Conservation (phyloP, 192 early-diverging fungal genomes). For the Backusella sp. region DNA sequence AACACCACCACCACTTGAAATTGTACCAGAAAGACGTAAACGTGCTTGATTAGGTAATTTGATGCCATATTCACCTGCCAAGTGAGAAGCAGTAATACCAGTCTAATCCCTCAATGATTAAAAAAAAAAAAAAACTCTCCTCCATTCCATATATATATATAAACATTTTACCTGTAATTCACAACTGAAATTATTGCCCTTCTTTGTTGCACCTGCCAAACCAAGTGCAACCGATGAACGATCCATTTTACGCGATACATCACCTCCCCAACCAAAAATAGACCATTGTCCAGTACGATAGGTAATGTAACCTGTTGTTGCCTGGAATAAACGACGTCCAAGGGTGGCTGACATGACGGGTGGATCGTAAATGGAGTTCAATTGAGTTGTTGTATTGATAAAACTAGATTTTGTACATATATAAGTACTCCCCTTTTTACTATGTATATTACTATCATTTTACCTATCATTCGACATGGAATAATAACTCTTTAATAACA, state of each 20-base stretch:
- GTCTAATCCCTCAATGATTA: conserved; percentile 30
- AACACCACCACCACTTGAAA: conserved; percentile 53
- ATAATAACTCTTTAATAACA: conserved; percentile 31
- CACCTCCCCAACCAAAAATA: conserved; percentile 62
- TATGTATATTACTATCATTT: neutral
- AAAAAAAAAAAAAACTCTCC: neutral
- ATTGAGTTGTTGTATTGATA: conserved; percentile 56
- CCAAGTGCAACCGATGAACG: conserved; percentile 55
- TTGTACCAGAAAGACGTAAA: conserved; percentile 41
- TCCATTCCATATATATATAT: neutral
- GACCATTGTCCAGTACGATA: conserved; percentile 75
- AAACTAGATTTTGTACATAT: conserved; percentile 51
- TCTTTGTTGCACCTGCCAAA: conserved; percentile 42
- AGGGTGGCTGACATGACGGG: conserved; percentile 62
- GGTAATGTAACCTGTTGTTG: conserved; percentile 72
- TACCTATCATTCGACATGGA: conserved; percentile 26
- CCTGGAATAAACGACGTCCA: conserved; percentile 61
- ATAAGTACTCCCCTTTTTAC: conserved; percentile 1
- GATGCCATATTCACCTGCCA: conserved; percentile 50
- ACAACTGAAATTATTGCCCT: conserved; percentile 38
- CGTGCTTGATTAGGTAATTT: conserved; percentile 42
- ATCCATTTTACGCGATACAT: conserved; percentile 16
- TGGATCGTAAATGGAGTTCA: conserved; percentile 56
- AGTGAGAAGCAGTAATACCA: conserved; percentile 50
- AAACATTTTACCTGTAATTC: conserved; percentile 45